Evolutionary conservation across 768 basidiomycete genomes (phyloP).

Genomic region (Boletus rex-veris): DNA sequence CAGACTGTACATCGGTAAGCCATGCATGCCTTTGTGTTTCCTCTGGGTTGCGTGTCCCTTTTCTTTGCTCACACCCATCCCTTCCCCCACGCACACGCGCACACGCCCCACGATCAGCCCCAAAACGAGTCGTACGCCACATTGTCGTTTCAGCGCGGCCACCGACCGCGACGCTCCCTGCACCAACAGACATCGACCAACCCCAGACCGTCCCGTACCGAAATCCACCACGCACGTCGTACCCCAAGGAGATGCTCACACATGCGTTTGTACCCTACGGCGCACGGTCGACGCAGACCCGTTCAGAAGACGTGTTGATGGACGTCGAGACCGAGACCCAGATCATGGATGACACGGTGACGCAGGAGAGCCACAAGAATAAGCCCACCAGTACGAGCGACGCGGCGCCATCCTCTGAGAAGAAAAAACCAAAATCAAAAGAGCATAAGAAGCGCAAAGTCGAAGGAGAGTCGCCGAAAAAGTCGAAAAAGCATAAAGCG

Average conservation of each 20-base stretch:
- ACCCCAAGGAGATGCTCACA: slow-evolving; percentile 59
- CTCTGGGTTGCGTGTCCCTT: too few relatives aligned
- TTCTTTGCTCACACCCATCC: too few relatives aligned
- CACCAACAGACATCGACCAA: not conserved
- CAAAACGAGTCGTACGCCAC: slow-evolving; percentile 55
- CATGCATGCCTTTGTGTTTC: too few relatives aligned
- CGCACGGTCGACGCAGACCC: slow-evolving; percentile 31
- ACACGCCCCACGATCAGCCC: slow-evolving; percentile 37
- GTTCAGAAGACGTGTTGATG: slow-evolving; percentile 11
- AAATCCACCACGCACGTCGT: slow-evolving; percentile 53
- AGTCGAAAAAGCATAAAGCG: slow-evolving; percentile 45
- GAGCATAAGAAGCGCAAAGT: slow-evolving; percentile 46
- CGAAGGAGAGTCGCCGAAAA: slow-evolving; percentile 44
- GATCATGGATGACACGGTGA: slow-evolving; percentile 10
- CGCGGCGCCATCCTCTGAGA: not conserved
- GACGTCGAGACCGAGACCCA: slow-evolving; percentile 23
- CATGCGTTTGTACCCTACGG: slow-evolving; percentile 66
- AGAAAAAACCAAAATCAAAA: slow-evolving; percentile 16
- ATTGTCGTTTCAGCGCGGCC: slow-evolving; percentile 56
- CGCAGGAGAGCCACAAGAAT: not conserved
- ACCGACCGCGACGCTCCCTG: slow-evolving; percentile 22
- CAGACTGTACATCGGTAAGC: slow-evolving; percentile 53
- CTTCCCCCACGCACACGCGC: too few relatives aligned
- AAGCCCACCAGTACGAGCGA: slow-evolving; percentile 7
- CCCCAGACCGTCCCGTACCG: slow-evolving; percentile 29